phyloP scores from a whole-genome alignment of 2,329 filamentous ascomycete species.

The Talaromyces piceae region DNA sequence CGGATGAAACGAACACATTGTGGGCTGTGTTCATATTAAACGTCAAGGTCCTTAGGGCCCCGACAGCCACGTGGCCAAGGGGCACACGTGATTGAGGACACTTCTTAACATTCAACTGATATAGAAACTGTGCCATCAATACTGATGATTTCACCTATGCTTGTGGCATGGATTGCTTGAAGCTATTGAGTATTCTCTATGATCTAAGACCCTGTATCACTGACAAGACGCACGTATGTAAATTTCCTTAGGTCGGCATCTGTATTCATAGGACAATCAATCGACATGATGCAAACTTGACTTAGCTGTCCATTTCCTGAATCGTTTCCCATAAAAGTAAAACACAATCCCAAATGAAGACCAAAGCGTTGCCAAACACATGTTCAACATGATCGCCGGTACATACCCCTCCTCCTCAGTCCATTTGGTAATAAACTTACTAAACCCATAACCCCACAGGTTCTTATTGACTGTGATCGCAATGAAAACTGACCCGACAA shows the following conservation, averaged over 20 bases:
- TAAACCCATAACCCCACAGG: constrained; percentile 55
- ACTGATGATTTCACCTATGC: too few relatives aligned
- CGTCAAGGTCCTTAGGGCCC: background rate
- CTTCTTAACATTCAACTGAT: too few relatives aligned
- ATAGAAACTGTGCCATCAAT: too few relatives aligned
- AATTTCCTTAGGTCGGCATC: too few relatives aligned
- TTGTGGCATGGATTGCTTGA: too few relatives aligned
- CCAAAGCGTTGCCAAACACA: constrained; percentile 46
- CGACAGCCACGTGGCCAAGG: background rate
- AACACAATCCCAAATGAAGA: constrained; percentile 49
- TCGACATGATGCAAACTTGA: constrained; percentile 48
- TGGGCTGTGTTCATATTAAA: background rate
- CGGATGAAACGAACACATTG: too few relatives aligned
- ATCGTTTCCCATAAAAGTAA: constrained; percentile 52
- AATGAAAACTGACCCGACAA: constrained; percentile 53
- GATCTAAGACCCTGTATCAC: too few relatives aligned
- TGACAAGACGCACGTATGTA: too few relatives aligned
- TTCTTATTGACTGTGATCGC: constrained; percentile 59
- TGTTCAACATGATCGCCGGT: constrained; percentile 54
- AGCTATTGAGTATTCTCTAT: too few relatives aligned
- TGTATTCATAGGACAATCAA: background rate
- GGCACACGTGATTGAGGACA: background rate
- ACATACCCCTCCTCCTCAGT: constrained; percentile 44
- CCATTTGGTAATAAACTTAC: constrained; percentile 50
- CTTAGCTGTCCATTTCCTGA: constrained; percentile 49